phyloP scores from a whole-genome alignment of 2,329 filamentous ascomycete species.

The Cordyceps farinosa region DNA sequence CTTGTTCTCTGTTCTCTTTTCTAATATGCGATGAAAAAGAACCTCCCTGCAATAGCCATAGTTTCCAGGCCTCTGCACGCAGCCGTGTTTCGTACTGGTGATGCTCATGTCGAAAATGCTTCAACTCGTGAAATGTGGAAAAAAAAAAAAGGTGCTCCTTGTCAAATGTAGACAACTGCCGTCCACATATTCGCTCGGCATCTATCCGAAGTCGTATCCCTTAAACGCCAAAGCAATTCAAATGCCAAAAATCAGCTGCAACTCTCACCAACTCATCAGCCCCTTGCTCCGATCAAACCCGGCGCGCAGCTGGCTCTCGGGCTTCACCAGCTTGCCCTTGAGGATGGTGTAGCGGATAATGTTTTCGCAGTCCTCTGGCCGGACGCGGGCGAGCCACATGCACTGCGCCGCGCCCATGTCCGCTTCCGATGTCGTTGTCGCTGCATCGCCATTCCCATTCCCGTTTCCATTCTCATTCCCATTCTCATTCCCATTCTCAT shows the following conservation, averaged over 20 bases:
- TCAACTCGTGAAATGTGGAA: no score
- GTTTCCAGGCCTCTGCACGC: no score
- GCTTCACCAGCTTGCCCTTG: constrained; percentile 92
- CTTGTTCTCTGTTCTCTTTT: no score
- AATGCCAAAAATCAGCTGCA: neutral
- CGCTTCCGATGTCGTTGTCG: constrained; percentile 27
- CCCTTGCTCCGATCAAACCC: constrained; percentile 84
- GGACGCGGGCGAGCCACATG: constrained; percentile 84
- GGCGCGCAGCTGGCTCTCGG: constrained; percentile 76
- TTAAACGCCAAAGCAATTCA: neutral
- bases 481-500: neutral
- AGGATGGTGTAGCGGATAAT: constrained; percentile 84
- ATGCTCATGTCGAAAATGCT: no score
- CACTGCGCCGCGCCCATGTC: constrained; percentile 72
- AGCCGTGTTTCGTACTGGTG: no score
- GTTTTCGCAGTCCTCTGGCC: constrained; percentile 89
- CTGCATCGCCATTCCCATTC: constrained; percentile 13
- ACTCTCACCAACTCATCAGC: constrained; percentile 74
- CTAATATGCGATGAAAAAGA: no score
- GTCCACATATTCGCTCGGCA: no score
- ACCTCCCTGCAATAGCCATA: no score
- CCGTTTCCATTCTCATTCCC: neutral
- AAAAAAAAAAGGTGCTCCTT: no score
- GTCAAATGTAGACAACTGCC: no score
- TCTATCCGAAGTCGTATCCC: neutral